These are phyloP conservation scores for Hortiboletus flavorubellus DNA, from an alignment of 768 basidiomycete species.

Conservation along the genomic window DNA sequence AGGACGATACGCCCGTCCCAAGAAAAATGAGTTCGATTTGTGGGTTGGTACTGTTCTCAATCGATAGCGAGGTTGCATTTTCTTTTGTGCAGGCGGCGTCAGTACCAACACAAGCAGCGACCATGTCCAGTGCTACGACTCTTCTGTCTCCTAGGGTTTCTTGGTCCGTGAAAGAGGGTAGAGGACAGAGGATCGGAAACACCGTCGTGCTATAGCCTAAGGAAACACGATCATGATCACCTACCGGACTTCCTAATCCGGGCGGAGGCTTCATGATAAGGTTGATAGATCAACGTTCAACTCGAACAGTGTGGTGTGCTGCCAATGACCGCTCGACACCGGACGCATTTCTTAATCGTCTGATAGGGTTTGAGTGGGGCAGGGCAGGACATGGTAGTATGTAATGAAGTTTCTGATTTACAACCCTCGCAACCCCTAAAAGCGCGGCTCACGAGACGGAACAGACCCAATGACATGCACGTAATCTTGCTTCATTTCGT, in stretches of 20 bases:
- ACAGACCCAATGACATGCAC: neutral
- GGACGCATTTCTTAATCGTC: neutral
- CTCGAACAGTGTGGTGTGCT: neutral
- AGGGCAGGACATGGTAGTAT: too few relatives aligned
- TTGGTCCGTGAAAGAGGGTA: neutral
- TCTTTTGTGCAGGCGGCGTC: neutral
- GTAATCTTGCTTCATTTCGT: slow-evolving; percentile 24
- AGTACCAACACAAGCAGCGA: neutral
- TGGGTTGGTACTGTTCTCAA: neutral
- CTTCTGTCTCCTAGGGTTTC: neutral
- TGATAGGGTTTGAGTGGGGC: neutral
- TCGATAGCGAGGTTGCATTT: neutral
- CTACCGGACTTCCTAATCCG: neutral
- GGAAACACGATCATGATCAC: neutral
- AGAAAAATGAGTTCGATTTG: slow-evolving; percentile 70
- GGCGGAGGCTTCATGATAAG: neutral
- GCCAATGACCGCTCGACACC: neutral
- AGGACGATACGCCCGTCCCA: slow-evolving; percentile 79
- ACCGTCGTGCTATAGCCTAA: neutral
- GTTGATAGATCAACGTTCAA: neutral
- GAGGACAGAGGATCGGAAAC: neutral
- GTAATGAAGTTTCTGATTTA: too few relatives aligned
- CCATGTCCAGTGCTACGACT: neutral
- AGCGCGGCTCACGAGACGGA: neutral
- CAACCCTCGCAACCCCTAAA: too few relatives aligned